Evolutionary conservation across 768 basidiomycete genomes (phyloP).

Genomic region (Termitomyces sp.): DNA sequence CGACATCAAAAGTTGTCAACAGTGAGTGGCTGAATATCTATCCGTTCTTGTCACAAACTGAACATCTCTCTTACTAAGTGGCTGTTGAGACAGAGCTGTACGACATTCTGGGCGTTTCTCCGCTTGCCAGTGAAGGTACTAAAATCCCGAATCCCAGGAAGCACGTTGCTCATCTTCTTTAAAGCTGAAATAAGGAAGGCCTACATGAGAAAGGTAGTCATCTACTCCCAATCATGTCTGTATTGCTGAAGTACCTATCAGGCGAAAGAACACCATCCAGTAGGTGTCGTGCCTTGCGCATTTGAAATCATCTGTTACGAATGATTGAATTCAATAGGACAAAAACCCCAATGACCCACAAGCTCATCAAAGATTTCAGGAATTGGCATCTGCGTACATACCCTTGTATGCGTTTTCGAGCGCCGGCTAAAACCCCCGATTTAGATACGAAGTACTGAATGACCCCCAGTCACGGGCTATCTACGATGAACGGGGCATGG

Average conservation of each 20-base stretch:
- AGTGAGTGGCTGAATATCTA: neutral
- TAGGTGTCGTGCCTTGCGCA: constrained; percentile 24
- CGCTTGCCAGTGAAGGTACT: constrained; percentile 67
- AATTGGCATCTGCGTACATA: constrained; percentile 81
- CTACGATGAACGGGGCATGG: constrained; percentile 75
- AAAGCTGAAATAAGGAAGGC: constrained; percentile 89
- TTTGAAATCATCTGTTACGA: neutral
- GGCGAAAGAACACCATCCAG: constrained; percentile 88
- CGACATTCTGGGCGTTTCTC: constrained; percentile 73
- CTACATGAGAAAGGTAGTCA: constrained; percentile 81
- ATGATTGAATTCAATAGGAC: constrained; percentile 41
- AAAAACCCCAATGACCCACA: constrained; percentile 90
- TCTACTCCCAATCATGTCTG: constrained; percentile 10
- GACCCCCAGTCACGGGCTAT: constrained; percentile 61
- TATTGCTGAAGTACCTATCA: constrained; percentile 26
- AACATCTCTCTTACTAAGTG: constrained; percentile 36
- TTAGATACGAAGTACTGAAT: constrained; percentile 78
- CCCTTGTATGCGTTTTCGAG: neutral
- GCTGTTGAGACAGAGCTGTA: constrained; percentile 78
- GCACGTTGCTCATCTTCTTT: constrained; percentile 14
- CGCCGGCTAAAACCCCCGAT: constrained; percentile 3
- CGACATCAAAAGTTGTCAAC: neutral
- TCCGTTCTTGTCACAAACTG: neutral
- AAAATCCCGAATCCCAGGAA: constrained; percentile 2
- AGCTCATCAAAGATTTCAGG: constrained; percentile 82